Evolutionary conservation across 257 asterid species (phyloP), one percentile per base, ranked within the genome.

Genomic region (Linaria vulgaris): DNA sequence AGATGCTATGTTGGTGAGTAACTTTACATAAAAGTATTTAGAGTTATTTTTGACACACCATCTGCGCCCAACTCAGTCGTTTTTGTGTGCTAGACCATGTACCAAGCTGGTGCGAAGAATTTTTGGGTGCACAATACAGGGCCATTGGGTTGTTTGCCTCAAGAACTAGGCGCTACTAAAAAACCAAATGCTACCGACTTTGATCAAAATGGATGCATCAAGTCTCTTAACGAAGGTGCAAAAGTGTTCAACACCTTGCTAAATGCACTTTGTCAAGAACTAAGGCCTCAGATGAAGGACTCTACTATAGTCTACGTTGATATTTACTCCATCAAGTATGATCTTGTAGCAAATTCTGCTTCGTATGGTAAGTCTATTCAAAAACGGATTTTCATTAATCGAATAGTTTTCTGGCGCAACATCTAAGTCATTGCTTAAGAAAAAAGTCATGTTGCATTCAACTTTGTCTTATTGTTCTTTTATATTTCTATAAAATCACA

Each of bases 61-160:
- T 15, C n/a, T 10, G 4, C 15, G 14, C 6, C 7, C 14, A 46
- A 46, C 0, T 14, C 20, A n/a, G 12, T 27, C 4, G 51, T 30
- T 27, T 39, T 27, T 56, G 48, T 24, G 19, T 16, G n/a, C 12
- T 21, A 59, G 64, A 52, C 21, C 23, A 59, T 59, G 13, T 14
- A 59, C 27, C n/a, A 19, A 46, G 50, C 23, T 14, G 64, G 64
- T 11, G 64, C 37, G 22, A 20, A 27, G 52, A 59, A 59, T 9
- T 41, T 59, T 43, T 59, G 64, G 64, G 64, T 59, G 64, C 64
- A 59, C 43, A 41, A 59, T 52, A 59, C 64, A 0, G 64, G 64
- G 14, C 64, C 64, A 11, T n/a, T 59, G 19, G 64, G 64, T 41
- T 59, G 64, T 39, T 59, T 59, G 43, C 64, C 64, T 21, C 22